Base-by-base conservation (phyloP, 2,329 filamentous ascomycete species). In the Phaeosphaeriaceae sp. region DNA sequence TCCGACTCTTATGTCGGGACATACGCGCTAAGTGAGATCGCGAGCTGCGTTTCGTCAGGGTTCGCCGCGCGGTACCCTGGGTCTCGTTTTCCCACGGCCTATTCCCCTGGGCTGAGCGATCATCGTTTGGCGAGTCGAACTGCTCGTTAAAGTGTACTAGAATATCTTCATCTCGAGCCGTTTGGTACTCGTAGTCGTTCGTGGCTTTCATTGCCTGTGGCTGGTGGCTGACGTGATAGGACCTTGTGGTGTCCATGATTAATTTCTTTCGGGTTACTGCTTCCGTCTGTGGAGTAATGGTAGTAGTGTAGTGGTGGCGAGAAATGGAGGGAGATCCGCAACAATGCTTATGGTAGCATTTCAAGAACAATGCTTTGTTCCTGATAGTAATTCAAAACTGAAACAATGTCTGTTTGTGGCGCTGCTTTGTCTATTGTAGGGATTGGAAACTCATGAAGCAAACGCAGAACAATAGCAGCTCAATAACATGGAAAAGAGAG, bases 1-100 rank as follows among this genome's bases (percentile, higher is more conserved):
- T 79, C 46, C 81, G 81, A 3, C 86, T 88, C 64, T 81, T 86
- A 17, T 73, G 67, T 44, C 76, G 66, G 16, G 66, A 68, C 11
- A 72, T 62, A 48, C 72, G 76, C 23, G 70, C 64, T 16, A 64
- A 51, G 18, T 64, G 72, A 12, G 70, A 68, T 29, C 61, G 66
- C 16, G 71, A 71, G 48, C 40, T 70, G 9, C 66, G 64, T 54
- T 68, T 71, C 26, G 66, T 50, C 49, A 63, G 57, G 15, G 63
- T 61, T 47, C 58, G 67, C 30, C 64, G 57, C 6, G 62, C 56
- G 28, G 67, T 60, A 37, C 56, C 53, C 18, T 69, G 66, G 4
- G 64, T 40, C 26, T 72, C 68, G 30, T 47, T 60, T 16, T 63
- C 58, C 60, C 64, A 62, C 40, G 50, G 33, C n/a, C 48, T 29